phyloP scores from a whole-genome alignment of 129 eudicot species.

The Ambrosia trifida region DNA sequence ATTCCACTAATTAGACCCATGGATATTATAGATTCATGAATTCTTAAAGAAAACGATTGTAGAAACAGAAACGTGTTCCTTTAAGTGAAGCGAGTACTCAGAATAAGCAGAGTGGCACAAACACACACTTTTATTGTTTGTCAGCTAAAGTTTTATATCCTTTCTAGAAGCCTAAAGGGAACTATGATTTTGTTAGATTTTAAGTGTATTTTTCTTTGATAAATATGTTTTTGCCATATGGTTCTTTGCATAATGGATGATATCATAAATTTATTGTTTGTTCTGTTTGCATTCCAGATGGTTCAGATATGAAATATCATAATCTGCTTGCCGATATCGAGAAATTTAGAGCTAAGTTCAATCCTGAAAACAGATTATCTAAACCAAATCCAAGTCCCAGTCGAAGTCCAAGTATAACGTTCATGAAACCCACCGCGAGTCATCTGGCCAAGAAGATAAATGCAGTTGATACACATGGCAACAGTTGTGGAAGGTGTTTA shows the following conservation, averaged over 20 bases:
- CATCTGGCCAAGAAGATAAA: conserved; percentile 72
- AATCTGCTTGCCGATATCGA: conserved; percentile 28
- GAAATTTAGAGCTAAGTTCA: conserved; percentile 29
- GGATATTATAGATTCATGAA: background rate
- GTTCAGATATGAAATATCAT: conserved; percentile 31
- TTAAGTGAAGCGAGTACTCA: background rate
- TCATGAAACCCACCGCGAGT: conserved; percentile 82
- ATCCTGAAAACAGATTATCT: conserved; percentile 32
- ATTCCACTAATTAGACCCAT: background rate
- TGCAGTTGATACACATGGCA: conserved; percentile 25
- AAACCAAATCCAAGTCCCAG: conserved; percentile 30
- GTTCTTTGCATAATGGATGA: background rate
- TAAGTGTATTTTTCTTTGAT: background rate
- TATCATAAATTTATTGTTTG: background rate
- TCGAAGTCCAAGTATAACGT: conserved; percentile 35
- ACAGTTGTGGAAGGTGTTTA: conserved; percentile 33
- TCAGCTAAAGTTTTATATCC: background rate
- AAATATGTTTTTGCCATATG: background rate
- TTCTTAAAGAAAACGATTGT: background rate
- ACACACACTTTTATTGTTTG: too few species aligned
- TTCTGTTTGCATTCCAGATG: conserved; percentile 18
- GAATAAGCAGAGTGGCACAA: background rate
- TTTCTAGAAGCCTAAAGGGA: background rate
- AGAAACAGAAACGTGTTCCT: background rate
- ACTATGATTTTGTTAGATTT: background rate